A percentile compares a stretch with the other conserved stretches of the same genome.
Evolutionary conservation across 2,329 filamentous ascomycete species (phyloP).

Genomic region (Colletotrichum ledebouriae): DNA sequence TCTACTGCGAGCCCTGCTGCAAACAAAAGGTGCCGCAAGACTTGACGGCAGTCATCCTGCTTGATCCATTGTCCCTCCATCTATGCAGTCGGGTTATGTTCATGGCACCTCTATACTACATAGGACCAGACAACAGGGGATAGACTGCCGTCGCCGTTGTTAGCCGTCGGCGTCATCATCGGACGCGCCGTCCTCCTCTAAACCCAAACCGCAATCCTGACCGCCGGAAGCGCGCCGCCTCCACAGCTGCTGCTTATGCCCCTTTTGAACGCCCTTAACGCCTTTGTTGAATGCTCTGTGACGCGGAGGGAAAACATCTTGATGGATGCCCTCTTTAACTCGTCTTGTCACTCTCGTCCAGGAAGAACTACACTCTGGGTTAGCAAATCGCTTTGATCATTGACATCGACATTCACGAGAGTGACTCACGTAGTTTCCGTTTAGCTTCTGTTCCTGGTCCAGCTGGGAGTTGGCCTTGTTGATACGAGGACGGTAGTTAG

Average conservation of each 20-base stretch:
- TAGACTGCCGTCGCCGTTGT: slow-evolving; percentile 71
- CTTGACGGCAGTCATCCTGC: slow-evolving; percentile 71
- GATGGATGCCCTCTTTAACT: slow-evolving; percentile 68
- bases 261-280: slow-evolving; percentile 67
- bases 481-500: slow-evolving; percentile 96
- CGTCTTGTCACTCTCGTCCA: slow-evolving; percentile 79
- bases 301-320: slow-evolving; percentile 51
- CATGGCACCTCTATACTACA: slow-evolving; percentile 45
- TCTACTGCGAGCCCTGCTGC: slow-evolving; percentile 48
- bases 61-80: slow-evolving; percentile 73
- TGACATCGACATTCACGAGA: background rate
- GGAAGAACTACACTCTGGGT: slow-evolving; percentile 79
- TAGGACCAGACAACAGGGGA: slow-evolving; percentile 77
- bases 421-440: slow-evolving; percentile 86
- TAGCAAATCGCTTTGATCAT: slow-evolving; percentile 32
- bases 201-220: slow-evolving; percentile 50
- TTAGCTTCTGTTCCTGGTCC: slow-evolving; percentile 96
- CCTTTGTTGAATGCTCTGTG: slow-evolving; percentile 58
- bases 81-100: slow-evolving; percentile 52
- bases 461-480: slow-evolving; percentile 97
- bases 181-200: slow-evolving; percentile 64
- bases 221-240: slow-evolving; percentile 48
- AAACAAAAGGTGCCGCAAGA: slow-evolving; percentile 53
- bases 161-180: slow-evolving; percentile 73
- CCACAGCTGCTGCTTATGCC: slow-evolving; percentile 48